Conservation (phyloP, 495 filamentous ascomycete species). For the Trichodelitschia bisporula region DNA sequence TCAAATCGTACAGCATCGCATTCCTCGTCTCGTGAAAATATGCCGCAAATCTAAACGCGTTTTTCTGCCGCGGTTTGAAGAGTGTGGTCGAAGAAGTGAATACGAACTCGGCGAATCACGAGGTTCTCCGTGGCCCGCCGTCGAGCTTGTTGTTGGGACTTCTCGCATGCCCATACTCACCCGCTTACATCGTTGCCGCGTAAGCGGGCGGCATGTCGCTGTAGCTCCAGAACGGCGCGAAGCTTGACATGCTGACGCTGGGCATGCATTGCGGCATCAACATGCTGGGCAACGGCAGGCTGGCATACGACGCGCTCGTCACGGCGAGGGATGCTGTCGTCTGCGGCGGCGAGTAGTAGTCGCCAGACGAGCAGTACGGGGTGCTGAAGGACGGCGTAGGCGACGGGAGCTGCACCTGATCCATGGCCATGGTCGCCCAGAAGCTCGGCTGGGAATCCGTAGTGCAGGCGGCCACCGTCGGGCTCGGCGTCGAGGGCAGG, state of each 20-base stretch:
- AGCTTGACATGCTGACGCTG: constrained; percentile 33
- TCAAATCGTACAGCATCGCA: constrained; percentile 16
- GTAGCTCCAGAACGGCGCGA: constrained; percentile 53
- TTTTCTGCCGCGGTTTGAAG: constrained; percentile 5
- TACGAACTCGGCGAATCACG: too few species aligned
- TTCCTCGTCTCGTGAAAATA: constrained; percentile 14
- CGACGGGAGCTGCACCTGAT: constrained; percentile 43
- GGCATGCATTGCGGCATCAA: constrained; percentile 61
- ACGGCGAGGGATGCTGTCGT: constrained; percentile 14
- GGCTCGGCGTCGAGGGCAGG: constrained; percentile 52
- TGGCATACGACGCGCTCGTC: constrained; percentile 23
- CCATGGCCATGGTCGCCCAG: constrained; percentile 58
- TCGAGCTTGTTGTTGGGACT: too few species aligned
- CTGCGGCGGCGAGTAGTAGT: constrained; percentile 38
- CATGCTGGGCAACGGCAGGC: constrained; percentile 75
- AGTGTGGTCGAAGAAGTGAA: too few species aligned
- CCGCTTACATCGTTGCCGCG: constrained; percentile 27
- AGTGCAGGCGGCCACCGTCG: constrained; percentile 40
- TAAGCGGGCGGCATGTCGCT: constrained; percentile 33
- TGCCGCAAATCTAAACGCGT: constrained; percentile 10
- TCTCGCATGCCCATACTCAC: too few species aligned
- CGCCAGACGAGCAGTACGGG: constrained; percentile 41
- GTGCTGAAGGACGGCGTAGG: constrained; percentile 58
- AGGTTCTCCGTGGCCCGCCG: too few species aligned
- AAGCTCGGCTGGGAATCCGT: constrained; percentile 43